These are phyloP conservation scores for Petunia secreta DNA, from an alignment of 257 asterid species.

Conservation along the genomic window DNA sequence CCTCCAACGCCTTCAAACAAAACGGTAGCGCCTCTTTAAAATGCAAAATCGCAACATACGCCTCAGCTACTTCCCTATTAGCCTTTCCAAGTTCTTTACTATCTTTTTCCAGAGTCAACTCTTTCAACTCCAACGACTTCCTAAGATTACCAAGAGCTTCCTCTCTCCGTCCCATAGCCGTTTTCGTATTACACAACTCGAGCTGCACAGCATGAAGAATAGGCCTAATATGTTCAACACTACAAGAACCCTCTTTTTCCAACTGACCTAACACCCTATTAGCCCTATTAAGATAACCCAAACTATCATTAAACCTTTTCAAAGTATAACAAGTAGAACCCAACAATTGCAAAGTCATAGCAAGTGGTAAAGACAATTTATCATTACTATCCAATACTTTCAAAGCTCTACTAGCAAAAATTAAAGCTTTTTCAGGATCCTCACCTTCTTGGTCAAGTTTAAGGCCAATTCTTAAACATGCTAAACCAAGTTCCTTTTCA, in stretches of 20 bases:
- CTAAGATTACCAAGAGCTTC: slow-evolving; percentile 81
- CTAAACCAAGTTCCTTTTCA: slow-evolving; percentile 75
- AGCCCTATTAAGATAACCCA: slow-evolving; percentile 84
- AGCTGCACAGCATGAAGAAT: slow-evolving; percentile 74
- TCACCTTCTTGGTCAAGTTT: slow-evolving; percentile 80
- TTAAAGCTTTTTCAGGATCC: slow-evolving; percentile 67
- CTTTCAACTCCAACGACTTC: slow-evolving; percentile 79
- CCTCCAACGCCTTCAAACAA: slow-evolving; percentile 86
- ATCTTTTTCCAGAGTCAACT: slow-evolving; percentile 62
- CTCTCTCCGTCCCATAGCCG: slow-evolving; percentile 90
- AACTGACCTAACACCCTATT: slow-evolving; percentile 64
- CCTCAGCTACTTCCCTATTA: slow-evolving; percentile 84
- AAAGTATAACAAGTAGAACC: slow-evolving; percentile 69
- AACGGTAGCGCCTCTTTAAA: slow-evolving; percentile 75
- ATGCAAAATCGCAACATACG: slow-evolving; percentile 72
- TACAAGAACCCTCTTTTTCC: slow-evolving; percentile 50
- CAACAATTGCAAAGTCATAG: slow-evolving; percentile 84
- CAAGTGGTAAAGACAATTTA: slow-evolving; percentile 67
- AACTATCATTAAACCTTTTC: slow-evolving; percentile 80
- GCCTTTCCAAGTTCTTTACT: slow-evolving; percentile 86
- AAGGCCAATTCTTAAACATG: slow-evolving; percentile 81
- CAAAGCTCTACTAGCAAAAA: slow-evolving; percentile 77
- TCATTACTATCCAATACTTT: slow-evolving; percentile 57
- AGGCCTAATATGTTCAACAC: slow-evolving; percentile 58
- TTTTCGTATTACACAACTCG: slow-evolving; percentile 80